Evolutionary conservation across 2,329 filamentous ascomycete species (phyloP).

Genomic region (Venturia asperata): DNA sequence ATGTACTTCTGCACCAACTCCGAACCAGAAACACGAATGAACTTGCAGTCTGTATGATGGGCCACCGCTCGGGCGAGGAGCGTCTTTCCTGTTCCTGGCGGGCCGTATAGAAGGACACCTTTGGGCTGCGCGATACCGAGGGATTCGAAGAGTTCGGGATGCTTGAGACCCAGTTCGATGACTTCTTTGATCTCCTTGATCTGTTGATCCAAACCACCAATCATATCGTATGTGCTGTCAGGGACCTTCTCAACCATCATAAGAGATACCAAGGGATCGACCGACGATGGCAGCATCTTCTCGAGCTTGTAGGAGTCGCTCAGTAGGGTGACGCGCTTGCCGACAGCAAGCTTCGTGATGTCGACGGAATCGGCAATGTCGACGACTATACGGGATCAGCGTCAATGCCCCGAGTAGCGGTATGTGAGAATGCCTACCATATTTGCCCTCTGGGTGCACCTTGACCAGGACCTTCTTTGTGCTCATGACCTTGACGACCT

Average conservation of each 20-base stretch:
- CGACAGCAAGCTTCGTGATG: conserved; percentile 88
- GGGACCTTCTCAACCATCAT: conserved; percentile 99
- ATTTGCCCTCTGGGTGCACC: conserved; percentile 99
- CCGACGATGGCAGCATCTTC: conserved; percentile 95
- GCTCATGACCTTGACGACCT: conserved; percentile 99
- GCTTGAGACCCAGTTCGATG: conserved; percentile 95
- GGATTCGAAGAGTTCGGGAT: conserved; percentile 98
- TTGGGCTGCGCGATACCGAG: conserved; percentile 97
- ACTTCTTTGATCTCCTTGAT: conserved; percentile 99
- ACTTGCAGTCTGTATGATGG: conserved; percentile 98
- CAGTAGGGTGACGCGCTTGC: conserved; percentile 93
- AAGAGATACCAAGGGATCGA: conserved; percentile 94
- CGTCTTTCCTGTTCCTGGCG: conserved; percentile 95
- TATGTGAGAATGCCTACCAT: conserved; percentile 55
- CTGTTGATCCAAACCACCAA: conserved; percentile 95
- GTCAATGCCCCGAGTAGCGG: not conserved
- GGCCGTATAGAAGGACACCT: conserved; percentile 92
- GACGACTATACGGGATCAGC: conserved; percentile 57
- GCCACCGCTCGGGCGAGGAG: conserved; percentile 90
- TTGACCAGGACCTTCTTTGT: conserved; percentile 99
- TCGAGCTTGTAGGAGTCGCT: conserved; percentile 98
- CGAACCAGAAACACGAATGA: conserved; percentile 92
- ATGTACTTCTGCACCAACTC: conserved; percentile 99
- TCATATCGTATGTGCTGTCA: conserved; percentile 99
- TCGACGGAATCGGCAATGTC: conserved; percentile 93